Conservation (phyloP, 2,329 filamentous ascomycete genomes). For the Mycosphaerella sp. region DNA sequence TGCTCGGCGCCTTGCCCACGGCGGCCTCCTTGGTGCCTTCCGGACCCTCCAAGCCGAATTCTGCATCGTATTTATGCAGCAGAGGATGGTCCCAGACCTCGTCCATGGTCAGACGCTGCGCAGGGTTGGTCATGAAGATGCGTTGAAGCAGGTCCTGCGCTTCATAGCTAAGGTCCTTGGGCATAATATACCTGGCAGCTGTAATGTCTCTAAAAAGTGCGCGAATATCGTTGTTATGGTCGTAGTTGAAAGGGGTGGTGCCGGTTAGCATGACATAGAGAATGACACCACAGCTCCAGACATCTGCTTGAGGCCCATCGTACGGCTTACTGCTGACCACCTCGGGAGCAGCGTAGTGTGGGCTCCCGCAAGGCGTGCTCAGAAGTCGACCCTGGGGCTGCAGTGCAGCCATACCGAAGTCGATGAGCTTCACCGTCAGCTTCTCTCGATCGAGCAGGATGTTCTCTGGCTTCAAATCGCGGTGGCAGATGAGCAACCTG, state of each 20-base stretch:
- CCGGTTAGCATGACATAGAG: conserved; percentile 83
- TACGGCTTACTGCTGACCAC: conserved; percentile 73
- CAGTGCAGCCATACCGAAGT: conserved; percentile 96
- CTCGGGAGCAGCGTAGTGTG: conserved; percentile 93
- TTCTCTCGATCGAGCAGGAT: conserved; percentile 70
- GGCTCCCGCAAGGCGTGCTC: conserved; percentile 87
- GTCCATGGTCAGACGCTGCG: conserved; percentile 68
- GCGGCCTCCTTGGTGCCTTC: conserved; percentile 43
- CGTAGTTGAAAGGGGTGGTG: conserved; percentile 67
- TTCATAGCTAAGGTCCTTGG: conserved; percentile 53
- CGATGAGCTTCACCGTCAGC: conserved; percentile 82
- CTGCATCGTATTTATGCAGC: conserved; percentile 69
- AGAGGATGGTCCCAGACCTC: conserved; percentile 83
- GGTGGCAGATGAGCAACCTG: conserved; percentile 89
- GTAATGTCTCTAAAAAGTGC: conserved; percentile 57
- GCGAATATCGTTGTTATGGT: conserved; percentile 57
- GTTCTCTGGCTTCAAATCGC: conserved; percentile 95
- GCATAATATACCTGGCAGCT: conserved; percentile 45
- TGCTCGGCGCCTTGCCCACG: conserved; percentile 50
- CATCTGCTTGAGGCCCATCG: conserved; percentile 77
- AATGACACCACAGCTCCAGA: conserved; percentile 91
- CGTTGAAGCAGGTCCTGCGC: conserved; percentile 70
- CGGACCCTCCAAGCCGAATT: conserved; percentile 61
- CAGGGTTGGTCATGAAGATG: conserved; percentile 74
- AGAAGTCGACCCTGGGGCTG: conserved; percentile 74